Conservation (phyloP, 495 filamentous ascomycete genomes). For the Entonaema liquescens region DNA sequence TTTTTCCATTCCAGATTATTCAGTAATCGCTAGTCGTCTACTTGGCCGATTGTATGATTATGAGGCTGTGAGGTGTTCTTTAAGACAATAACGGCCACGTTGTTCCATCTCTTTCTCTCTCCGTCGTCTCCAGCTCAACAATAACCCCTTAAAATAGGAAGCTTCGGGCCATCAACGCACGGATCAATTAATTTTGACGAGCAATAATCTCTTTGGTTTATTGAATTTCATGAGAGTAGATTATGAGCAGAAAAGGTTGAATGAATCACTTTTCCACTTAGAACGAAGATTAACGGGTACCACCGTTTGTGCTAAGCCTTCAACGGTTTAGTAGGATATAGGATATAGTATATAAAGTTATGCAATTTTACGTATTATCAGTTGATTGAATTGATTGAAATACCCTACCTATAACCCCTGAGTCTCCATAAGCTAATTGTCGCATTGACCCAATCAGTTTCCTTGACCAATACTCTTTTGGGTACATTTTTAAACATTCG, state of each 20-base stretch:
- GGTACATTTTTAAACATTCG: not conserved
- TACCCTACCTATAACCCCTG: too few relatives aligned
- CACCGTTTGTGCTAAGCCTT: not conserved
- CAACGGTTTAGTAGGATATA: not conserved
- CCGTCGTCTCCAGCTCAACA: not conserved
- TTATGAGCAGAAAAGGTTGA: not conserved
- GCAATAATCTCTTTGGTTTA: not conserved
- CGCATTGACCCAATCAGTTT: not conserved
- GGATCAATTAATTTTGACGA: not conserved
- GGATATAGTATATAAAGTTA: too few relatives aligned
- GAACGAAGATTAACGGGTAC: not conserved
- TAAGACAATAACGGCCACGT: constrained; percentile 15
- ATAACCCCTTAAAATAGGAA: not conserved
- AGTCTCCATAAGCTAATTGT: not conserved
- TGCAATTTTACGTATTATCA: not conserved
- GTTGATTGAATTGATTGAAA: too few relatives aligned
- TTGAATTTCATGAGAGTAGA: not conserved
- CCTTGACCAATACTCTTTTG: not conserved
- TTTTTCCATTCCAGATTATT: not conserved
- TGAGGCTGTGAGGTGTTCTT: constrained; percentile 5
- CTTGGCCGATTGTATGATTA: not conserved
- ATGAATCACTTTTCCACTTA: not conserved
- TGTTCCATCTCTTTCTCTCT: constrained; percentile 19
- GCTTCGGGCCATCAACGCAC: not conserved
- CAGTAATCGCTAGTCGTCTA: not conserved